Conservation (phyloP, 352 stramenopile genomes). For the Globisporangium heterothallicum region DNA sequence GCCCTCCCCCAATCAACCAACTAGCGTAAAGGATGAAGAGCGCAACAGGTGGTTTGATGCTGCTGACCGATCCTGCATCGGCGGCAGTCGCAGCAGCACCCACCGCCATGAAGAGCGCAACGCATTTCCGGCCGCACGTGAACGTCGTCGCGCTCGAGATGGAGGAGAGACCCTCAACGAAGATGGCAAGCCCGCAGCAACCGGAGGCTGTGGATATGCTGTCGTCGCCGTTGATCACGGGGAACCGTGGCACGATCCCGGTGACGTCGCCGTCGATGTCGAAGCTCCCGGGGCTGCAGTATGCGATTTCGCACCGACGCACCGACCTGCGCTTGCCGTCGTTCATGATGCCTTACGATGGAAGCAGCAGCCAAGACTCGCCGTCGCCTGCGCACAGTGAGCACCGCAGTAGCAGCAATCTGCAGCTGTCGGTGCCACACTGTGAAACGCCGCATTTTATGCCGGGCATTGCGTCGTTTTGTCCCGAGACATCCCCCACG, state of each 20-base stretch:
- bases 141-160: too few relatives aligned
- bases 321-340: slow-evolving; percentile 45
- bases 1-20: too few relatives aligned
- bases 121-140: too few relatives aligned
- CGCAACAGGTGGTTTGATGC: slow-evolving; percentile 3
- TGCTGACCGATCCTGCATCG: not conserved
- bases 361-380: slow-evolving; percentile 5
- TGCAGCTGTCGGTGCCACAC: slow-evolving; percentile 28
- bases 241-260: slow-evolving; percentile 18
- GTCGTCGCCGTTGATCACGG: slow-evolving; percentile 35
- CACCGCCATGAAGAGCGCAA: too few relatives aligned
- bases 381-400: slow-evolving; percentile 5
- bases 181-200: too few relatives aligned
- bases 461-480: slow-evolving; percentile 16
- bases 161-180: too few relatives aligned
- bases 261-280: slow-evolving; percentile 36
- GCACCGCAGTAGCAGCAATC: not conserved
- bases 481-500: slow-evolving; percentile 31
- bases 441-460: slow-evolving; percentile 33
- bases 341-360: slow-evolving; percentile 18
- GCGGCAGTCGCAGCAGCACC: not conserved
- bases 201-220: slow-evolving; percentile 9
- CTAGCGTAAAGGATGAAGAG: slow-evolving; percentile 7
- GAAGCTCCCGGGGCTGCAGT: slow-evolving; percentile 61
- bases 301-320: slow-evolving; percentile 51